Evolutionary conservation across 306 rosid genomes (phyloP).

Genomic region (Dryas alaskensis): DNA sequence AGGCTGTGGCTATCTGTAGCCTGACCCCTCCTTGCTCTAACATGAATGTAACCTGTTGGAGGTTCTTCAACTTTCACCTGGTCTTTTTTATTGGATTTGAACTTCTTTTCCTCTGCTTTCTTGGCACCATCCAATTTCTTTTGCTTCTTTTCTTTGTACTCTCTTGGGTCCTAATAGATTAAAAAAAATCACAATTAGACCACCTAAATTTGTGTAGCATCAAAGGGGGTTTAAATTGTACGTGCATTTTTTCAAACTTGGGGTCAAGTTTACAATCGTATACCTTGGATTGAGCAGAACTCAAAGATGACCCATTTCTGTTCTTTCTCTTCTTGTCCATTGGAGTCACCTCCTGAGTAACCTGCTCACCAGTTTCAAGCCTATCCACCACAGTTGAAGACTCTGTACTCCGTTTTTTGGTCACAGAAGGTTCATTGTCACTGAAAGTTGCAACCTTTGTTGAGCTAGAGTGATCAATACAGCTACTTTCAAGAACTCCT

Average conservation of each 20-base stretch:
- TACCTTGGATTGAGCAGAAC: slow-evolving; percentile 53
- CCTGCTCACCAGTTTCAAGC: slow-evolving; percentile 69
- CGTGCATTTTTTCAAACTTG: no score
- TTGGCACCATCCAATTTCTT: slow-evolving; percentile 41
- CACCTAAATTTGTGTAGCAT: slow-evolving; percentile 6
- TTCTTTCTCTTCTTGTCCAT: slow-evolving; percentile 46
- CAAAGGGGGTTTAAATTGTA: no score
- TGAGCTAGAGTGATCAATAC: slow-evolving; percentile 39
- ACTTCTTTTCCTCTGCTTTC: slow-evolving; percentile 34
- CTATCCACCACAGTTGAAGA: slow-evolving; percentile 60
- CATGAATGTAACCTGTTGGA: slow-evolving; percentile 79
- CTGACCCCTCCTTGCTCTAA: slow-evolving; percentile 97
- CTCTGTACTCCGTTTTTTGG: slow-evolving; percentile 54
- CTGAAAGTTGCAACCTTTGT: slow-evolving; percentile 30
- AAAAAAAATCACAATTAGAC: not conserved
- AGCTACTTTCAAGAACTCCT: slow-evolving; percentile 39
- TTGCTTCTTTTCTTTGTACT: slow-evolving; percentile 49
- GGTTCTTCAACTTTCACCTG: slow-evolving; percentile 49
- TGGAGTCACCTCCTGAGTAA: slow-evolving; percentile 47
- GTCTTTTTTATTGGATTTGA: slow-evolving; percentile 33
- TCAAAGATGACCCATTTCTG: slow-evolving; percentile 34
- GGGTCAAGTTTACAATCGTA: not conserved
- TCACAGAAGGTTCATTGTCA: slow-evolving; percentile 51
- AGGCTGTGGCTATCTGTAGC: slow-evolving; percentile 99
- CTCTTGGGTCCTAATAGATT: slow-evolving; percentile 35